Evolutionary conservation across 768 basidiomycete genomes (phyloP).

Genomic region (Pleurotus salmoneostramineus): DNA sequence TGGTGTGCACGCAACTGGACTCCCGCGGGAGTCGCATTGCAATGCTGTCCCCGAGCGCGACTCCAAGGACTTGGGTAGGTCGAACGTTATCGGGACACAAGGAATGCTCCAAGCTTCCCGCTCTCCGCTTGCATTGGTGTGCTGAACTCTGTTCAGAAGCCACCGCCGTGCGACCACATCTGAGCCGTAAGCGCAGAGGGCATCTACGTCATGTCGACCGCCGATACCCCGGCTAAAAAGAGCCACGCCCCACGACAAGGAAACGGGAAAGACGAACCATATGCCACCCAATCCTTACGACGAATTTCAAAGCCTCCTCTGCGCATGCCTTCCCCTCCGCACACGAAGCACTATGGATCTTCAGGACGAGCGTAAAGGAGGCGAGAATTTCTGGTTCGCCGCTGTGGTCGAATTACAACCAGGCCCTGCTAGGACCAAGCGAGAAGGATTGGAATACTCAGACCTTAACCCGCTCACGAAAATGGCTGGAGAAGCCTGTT

Average conservation of each 20-base stretch:
- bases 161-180: too few species aligned
- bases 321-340: constrained; percentile 28
- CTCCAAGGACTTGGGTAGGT: too few species aligned
- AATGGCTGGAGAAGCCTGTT: constrained; percentile 33
- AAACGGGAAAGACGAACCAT: constrained; percentile 4
- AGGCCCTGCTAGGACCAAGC: constrained; percentile 62
- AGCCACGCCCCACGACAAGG: constrained; percentile 9
- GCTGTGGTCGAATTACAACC: constrained; percentile 49
- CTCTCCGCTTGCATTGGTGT: too few species aligned
- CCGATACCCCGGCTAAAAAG: too few species aligned
- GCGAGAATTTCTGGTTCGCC: constrained; percentile 65
- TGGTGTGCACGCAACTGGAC: too few species aligned
- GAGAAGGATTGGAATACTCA: constrained; percentile 66
- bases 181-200: not conserved
- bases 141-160: too few species aligned
- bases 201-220: too few species aligned
- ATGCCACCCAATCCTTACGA: constrained; percentile 47
- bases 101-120: too few species aligned
- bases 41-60: too few species aligned
- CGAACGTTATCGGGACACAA: too few species aligned
- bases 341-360: constrained; percentile 20
- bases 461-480: constrained; percentile 82
- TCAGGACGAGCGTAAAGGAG: constrained; percentile 17
- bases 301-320: constrained; percentile 46
- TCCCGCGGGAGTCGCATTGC: too few species aligned